Evolutionary conservation across 257 asterid genomes (phyloP), one percentile per base, ranked within the genome.

Genomic region (Jacaranda copaia): DNA sequence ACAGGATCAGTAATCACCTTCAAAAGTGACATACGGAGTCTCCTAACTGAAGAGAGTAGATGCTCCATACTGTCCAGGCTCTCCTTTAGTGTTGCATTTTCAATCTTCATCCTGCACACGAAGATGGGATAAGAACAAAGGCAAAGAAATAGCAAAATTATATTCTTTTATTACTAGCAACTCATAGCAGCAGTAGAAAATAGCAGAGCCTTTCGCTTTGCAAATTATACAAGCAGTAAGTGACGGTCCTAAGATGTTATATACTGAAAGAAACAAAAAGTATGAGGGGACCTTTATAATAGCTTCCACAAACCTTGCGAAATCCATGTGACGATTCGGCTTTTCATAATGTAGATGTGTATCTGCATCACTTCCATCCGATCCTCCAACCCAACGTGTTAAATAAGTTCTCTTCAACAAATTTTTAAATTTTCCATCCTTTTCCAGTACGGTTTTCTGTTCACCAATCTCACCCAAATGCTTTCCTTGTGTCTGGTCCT

Each of bases 51-150:
- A 81, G 92, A 81, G 56, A 88, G 93, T 73, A 95, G 89, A 82
- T 93, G 94, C 83, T 93, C 97, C 99, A 93, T 95, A 72, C 91
- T 93, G 71, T 86, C 98, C 74, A 96, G 84, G 87, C 97, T 93
- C 90, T 96, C 99, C 84, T 84, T 93, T 5, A 96, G 88, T n/a
- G 97, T 93, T 45, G 97, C 98, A 79, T 93, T 89, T 82, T 96
- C 99, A 49, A 96, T 89, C 85, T 84, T 91, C 94, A 96, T 87
- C 89, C 99, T 95, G 85, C 82, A 76, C 74, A 56, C 63, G 32
- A 45, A n/a, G 45, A 74, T 19, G 62, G 38, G 49, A n/a, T 49
- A 60, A 61, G 77, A 77, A 18, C 3, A 65, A 62, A 40, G 42
- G 32, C 32, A 5, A 25, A 52, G 63, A 18, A 70, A 60, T 38